Base-by-base conservation (phyloP, 2,329 filamentous ascomycete genomes). In the Claviceps quebecensis region DNA sequence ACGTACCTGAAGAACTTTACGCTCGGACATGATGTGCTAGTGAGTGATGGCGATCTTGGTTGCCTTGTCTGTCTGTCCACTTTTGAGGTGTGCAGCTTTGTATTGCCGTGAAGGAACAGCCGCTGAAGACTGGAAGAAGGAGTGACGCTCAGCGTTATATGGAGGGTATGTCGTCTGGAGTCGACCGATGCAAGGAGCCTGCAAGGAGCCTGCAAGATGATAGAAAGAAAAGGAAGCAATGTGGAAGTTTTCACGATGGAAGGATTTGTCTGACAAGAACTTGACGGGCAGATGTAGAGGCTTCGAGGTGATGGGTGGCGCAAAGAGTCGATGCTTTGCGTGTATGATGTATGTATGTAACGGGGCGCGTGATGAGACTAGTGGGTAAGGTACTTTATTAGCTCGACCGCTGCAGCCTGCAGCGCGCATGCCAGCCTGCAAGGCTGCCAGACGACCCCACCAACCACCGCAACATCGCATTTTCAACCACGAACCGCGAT, bases 11-110 rank as follows among this genome's bases (percentile, higher is more conserved):
- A 89, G 75, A 47, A 91, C 87, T 70, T 93, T 93, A 61, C 87
- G 81, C 72, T 94, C 87, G 58, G 87, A 90, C 87, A 93, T 93
- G 60, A 59, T 72, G 70, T 62, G 26, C 55, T 55, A 52, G 34
- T 29, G 16, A 19, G 23, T 26, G 19, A 50, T 41, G 37, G 38
- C 26, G 43, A n/a, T 19, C 16, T 38, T 5, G 34, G n/a, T n/a
- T 23, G 17, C 19, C 17, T 47, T 11, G 29, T 46, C 13, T 47
- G 13, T 23, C 23, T 45, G 5, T 11, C 29, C 9, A 9, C 29
- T n/a, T 17, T n/a, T 5, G 17, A 9, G 34, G 6, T 22, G 45
- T 23, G 17, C 34, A 47, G 19, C 29, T 16, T 43, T 23, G 14
- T 26, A 17, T 49, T 39, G 48, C 23, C 23, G 48, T 14, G 11